Conservation (phyloP, 225 moss, liverwort and hornwort genomes). For the Asterella californica region DNA sequence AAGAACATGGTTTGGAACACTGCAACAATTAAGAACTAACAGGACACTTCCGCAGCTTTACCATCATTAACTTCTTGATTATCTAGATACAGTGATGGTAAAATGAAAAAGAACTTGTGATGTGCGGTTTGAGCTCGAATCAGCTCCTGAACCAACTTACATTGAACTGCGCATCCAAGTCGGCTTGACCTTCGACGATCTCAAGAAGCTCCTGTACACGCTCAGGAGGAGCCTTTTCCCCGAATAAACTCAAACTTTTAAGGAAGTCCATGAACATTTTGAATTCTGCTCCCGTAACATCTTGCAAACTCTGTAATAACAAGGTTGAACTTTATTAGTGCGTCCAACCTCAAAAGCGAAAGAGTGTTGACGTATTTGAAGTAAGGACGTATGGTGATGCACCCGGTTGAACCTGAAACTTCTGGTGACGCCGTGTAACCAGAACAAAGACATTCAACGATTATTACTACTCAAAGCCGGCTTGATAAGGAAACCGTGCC, state of each 20-base stretch:
- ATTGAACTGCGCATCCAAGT: slow-evolving; percentile 95
- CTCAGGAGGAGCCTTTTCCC: slow-evolving; percentile 72
- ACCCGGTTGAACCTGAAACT: background rate
- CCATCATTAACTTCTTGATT: background rate
- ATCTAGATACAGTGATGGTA: background rate
- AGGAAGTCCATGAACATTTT: slow-evolving; percentile 99
- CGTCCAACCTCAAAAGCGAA: slow-evolving; percentile 54
- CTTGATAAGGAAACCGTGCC: slow-evolving; percentile 38
- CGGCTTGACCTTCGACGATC: slow-evolving; percentile 99
- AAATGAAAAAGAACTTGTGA: background rate
- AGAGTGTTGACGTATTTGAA: slow-evolving; percentile 36
- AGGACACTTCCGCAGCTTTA: background rate
- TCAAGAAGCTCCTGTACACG: slow-evolving; percentile 94
- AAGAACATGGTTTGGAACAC: background rate
- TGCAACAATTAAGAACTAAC: background rate
- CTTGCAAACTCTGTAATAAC: slow-evolving; percentile 95
- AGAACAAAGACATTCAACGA: background rate
- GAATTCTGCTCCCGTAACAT: slow-evolving; percentile 99
- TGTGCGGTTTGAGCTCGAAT: too few relatives aligned
- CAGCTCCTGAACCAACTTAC: slow-evolving; percentile 39
- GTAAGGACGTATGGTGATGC: background rate
- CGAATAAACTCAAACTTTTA: slow-evolving; percentile 81
- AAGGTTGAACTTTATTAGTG: background rate
- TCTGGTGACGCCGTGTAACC: too few relatives aligned
- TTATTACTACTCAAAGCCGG: background rate